Percentiles rank a stretch among this genome's conserved stretches.
These are phyloP conservation scores for Artemisia argyi DNA, from an alignment of 129 eudicot genomes.

Conservation along the genomic window DNA sequence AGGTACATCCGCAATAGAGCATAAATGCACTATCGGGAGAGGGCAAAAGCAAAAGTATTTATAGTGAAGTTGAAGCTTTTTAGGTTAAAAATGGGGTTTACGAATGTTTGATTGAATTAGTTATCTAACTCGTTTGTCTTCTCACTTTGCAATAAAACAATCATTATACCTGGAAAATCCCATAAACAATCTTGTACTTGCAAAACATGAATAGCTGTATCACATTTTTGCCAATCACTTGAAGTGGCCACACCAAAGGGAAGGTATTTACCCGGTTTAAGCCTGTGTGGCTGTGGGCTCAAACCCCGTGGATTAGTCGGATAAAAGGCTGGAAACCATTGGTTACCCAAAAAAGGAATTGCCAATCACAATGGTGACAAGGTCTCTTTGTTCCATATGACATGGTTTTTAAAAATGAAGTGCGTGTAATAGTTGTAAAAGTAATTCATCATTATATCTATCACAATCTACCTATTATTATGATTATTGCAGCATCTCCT, in stretches of 20 bases:
- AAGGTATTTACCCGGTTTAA: no score
- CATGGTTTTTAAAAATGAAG: neutral
- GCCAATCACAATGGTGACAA: neutral
- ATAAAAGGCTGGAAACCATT: neutral
- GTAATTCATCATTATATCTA: no score
- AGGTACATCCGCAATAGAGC: no score
- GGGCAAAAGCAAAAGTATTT: no score
- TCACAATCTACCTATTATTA: neutral
- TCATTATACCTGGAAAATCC: neutral
- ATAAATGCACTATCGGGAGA: no score
- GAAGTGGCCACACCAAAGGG: neutral
- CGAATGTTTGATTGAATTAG: neutral
- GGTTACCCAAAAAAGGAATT: neutral
- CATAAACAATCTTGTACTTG: neutral
- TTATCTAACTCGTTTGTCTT: neutral
- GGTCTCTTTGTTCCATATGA: neutral
- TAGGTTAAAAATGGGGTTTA: neutral
- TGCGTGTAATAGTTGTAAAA: neutral
- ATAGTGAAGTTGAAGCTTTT: neutral
- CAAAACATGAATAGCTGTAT: neutral
- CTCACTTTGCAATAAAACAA: neutral
- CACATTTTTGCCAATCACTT: neutral
- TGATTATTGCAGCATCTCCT: neutral
- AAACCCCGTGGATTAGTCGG: no score
- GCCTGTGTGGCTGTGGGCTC: no score